Percentiles rank a stretch among this genome's conserved stretches.
Conservation (phyloP, 768 basidiomycete species). For the Podaxis sp. region DNA sequence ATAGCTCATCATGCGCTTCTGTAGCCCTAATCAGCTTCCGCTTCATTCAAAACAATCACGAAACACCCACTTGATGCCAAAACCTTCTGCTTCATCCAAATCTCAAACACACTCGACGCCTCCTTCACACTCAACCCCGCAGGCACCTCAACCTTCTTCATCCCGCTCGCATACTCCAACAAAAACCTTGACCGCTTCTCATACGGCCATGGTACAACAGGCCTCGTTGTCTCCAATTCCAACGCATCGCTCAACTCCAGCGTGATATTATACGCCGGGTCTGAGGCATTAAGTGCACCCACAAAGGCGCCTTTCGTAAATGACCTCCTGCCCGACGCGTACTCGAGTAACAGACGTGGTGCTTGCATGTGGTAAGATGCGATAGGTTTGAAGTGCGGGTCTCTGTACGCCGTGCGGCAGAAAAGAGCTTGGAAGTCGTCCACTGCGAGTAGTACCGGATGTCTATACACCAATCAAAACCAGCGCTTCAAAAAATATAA, state of each 20-base stretch:
- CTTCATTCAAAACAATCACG: too few species aligned
- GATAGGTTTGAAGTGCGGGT: conserved; percentile 68
- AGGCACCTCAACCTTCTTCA: background rate
- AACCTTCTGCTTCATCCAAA: conserved; percentile 25
- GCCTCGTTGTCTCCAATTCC: conserved; percentile 37
- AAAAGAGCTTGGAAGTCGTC: conserved; percentile 90
- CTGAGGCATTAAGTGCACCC: conserved; percentile 64
- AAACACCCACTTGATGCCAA: background rate
- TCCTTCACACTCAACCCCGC: conserved; percentile 54
- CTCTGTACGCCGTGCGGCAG: conserved; percentile 63
- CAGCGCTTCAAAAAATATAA: background rate
- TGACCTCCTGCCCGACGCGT: conserved; percentile 62
- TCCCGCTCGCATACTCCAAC: conserved; percentile 43
- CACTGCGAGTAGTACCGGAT: conserved; percentile 79
- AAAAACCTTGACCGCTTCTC: conserved; percentile 51
- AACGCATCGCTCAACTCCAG: conserved; percentile 68
- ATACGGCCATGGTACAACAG: conserved; percentile 39
- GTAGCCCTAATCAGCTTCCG: too few species aligned
- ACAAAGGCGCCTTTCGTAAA: conserved; percentile 72
- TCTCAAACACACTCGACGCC: conserved; percentile 71
- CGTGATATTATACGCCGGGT: conserved; percentile 57
- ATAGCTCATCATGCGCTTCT: conserved; percentile 62
- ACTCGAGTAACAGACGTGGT: conserved; percentile 78
- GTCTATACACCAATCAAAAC: conserved; percentile 36
- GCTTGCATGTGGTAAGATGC: conserved; percentile 77